Evolutionary conservation across 2,329 filamentous ascomycete genomes (phyloP).

Genomic region (Ascochyta lentis): DNA sequence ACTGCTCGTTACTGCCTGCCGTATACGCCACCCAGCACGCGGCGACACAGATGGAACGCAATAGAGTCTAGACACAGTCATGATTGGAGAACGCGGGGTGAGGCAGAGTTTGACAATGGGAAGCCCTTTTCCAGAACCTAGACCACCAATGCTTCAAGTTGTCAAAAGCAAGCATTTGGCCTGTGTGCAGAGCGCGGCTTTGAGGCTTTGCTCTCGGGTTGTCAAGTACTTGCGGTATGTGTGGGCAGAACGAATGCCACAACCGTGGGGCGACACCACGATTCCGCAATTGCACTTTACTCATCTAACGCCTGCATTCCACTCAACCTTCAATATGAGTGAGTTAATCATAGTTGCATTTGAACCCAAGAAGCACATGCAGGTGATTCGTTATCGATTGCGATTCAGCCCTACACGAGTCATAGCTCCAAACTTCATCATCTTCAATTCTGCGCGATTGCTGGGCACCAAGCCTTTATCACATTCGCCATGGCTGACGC

Average conservation of each 20-base stretch:
- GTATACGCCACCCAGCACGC: too few species aligned
- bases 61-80: too few species aligned
- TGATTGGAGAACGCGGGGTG: too few species aligned
- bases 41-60: too few species aligned
- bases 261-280: neutral
- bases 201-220: neutral
- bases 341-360: too few species aligned
- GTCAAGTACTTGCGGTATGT: neutral
- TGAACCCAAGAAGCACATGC: too few species aligned
- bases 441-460: constrained; percentile 5
- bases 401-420: constrained; percentile 13
- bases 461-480: neutral
- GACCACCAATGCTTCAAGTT: too few species aligned
- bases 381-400: constrained; percentile 10
- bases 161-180: neutral
- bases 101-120: too few species aligned
- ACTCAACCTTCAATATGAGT: neutral
- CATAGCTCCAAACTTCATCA: constrained; percentile 16
- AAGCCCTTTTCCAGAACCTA: too few species aligned
- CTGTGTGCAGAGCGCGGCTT: neutral
- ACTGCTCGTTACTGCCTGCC: too few species aligned
- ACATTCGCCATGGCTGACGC: constrained; percentile 41
- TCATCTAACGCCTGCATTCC: neutral
- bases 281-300: neutral
- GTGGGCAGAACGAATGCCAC: neutral